Conservation (phyloP, 1,284 basidiomycete genomes). For the Pterulicium gracile region DNA sequence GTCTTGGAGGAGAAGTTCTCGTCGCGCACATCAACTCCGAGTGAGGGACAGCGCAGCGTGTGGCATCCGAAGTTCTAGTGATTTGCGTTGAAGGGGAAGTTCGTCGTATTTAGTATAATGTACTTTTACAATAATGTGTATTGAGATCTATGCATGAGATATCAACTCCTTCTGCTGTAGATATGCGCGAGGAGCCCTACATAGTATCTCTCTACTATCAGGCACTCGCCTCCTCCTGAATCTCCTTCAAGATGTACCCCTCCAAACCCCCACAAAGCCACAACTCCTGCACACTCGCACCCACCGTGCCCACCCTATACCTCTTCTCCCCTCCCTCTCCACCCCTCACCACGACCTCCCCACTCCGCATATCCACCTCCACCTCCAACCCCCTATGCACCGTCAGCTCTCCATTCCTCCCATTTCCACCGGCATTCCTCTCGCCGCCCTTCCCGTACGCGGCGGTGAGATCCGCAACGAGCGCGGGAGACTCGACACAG, state of each 20-base stretch:
- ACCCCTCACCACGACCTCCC: conserved; percentile 45
- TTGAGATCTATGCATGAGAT: too few species aligned
- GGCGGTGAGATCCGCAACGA: conserved; percentile 78
- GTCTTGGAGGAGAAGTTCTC: conserved; percentile 30
- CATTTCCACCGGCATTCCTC: conserved; percentile 66
- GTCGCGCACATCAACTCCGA: background rate
- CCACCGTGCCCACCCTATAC: conserved; percentile 70
- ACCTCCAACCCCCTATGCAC: conserved; percentile 63
- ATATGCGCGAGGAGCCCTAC: too few species aligned
- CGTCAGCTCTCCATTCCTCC: conserved; percentile 67
- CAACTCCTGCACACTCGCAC: conserved; percentile 87
- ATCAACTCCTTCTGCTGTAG: too few species aligned
- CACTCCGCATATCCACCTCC: conserved; percentile 61
- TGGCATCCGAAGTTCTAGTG: conserved; percentile 31
- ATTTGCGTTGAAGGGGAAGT: too few species aligned
- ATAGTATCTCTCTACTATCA: too few species aligned
- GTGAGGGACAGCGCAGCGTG: conserved; percentile 21
- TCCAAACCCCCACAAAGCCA: conserved; percentile 78
- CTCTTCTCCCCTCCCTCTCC: conserved; percentile 35
- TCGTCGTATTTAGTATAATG: too few species aligned
- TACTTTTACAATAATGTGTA: too few species aligned
- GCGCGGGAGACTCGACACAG: conserved; percentile 85
- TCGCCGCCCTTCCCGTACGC: conserved; percentile 63
- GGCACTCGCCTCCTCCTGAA: conserved; percentile 24
- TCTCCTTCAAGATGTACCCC: conserved; percentile 69